Percentiles rank a stretch among this genome's conserved stretches.
These are phyloP conservation scores for Leishmania guyanensis DNA, from an alignment of 208 protist genomes.

Conservation along the genomic window DNA sequence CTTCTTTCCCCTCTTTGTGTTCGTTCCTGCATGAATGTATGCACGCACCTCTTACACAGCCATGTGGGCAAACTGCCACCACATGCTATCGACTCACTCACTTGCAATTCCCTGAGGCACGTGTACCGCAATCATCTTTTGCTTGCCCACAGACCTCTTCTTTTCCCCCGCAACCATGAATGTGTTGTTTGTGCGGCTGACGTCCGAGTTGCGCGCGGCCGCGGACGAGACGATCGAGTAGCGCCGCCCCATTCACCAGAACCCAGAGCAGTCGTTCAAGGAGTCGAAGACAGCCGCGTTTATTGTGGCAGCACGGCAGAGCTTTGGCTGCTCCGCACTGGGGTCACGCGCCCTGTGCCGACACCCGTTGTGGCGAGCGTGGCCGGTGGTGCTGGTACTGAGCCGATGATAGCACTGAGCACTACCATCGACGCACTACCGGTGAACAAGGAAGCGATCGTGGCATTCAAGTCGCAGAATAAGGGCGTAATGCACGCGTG, in stretches of 20 bases:
- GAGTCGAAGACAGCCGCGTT: conserved; percentile 57
- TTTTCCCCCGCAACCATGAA: conserved; percentile 10
- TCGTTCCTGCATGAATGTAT: neutral
- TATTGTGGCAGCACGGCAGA: conserved; percentile 39
- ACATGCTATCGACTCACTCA: neutral
- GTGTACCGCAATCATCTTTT: neutral
- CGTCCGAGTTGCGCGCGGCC: conserved; percentile 28
- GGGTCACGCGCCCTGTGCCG: conserved; percentile 44
- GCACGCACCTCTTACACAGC: no score
- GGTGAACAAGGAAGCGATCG: neutral
- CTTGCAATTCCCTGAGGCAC: neutral
- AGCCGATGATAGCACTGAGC: conserved; percentile 56
- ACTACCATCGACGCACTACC: conserved; percentile 78
- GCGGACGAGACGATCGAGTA: conserved; percentile 50
- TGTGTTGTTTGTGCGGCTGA: conserved; percentile 28
- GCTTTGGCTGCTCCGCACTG: conserved; percentile 39
- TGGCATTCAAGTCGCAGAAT: conserved; percentile 41
- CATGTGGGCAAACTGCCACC: neutral
- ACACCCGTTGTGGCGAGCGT: conserved; percentile 60
- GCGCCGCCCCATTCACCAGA: conserved; percentile 67
- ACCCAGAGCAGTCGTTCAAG: conserved; percentile 54
- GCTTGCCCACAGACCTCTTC: neutral
- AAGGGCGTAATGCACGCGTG: conserved; percentile 76
- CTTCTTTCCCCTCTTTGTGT: neutral
- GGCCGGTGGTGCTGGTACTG: conserved; percentile 51